phyloP scores from a whole-genome alignment of 441 rosid genomes.

The Biscutella laevigata region DNA sequence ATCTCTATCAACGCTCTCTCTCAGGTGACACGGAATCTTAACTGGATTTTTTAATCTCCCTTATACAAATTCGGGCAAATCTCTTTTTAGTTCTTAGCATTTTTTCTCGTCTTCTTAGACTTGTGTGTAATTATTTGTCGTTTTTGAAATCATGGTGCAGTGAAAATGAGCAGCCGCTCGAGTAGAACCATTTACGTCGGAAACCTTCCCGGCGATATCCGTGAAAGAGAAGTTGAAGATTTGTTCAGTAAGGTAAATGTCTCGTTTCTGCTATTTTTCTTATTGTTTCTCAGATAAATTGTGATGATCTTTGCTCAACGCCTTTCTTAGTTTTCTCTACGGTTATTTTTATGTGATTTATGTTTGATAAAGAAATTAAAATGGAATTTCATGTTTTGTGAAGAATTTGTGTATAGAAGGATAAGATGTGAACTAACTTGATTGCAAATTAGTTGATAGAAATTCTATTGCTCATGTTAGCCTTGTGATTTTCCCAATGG shows the following conservation, averaged over 20 bases:
- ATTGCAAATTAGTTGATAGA: neutral
- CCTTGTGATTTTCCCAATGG: neutral
- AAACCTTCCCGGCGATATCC: conserved; percentile 92
- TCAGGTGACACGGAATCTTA: no score
- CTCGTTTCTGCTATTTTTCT: neutral
- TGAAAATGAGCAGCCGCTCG: conserved; percentile 87
- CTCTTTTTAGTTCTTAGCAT: neutral
- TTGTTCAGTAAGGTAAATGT: conserved; percentile 66
- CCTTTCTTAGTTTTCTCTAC: neutral
- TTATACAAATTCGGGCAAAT: neutral
- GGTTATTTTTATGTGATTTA: neutral
- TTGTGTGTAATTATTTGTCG: neutral
- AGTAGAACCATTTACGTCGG: conserved; percentile 91
- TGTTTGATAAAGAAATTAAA: neutral
- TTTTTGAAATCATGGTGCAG: conserved; percentile 12
- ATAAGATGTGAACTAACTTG: neutral
- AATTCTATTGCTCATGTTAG: neutral
- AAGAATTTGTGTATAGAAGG: neutral
- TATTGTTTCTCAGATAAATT: neutral
- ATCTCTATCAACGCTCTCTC: no score
- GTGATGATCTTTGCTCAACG: neutral
- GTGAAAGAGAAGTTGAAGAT: conserved; percentile 94
- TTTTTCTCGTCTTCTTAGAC: neutral
- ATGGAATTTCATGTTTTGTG: neutral
- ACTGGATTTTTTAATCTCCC: no score